Evolutionary conservation across 208 protist genomes (phyloP), one percentile per base, ranked within the genome.

Genomic region (Crithidia brevicula): DNA sequence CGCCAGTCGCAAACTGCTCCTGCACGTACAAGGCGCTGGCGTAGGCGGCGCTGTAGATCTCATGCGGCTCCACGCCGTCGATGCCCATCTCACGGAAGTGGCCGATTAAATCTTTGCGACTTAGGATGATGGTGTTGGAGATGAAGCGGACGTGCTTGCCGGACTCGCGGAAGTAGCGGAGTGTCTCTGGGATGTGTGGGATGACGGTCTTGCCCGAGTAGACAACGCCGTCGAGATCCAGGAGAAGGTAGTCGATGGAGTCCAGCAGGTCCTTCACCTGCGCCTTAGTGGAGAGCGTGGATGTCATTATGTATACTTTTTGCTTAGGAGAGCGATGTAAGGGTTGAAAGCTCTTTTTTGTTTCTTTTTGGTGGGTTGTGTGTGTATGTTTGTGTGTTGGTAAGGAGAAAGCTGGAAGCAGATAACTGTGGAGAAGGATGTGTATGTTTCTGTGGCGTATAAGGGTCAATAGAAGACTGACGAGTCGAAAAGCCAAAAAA

Each of bases 141-240:
- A 94, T 61, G 51, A 91, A 91, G 27, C 85, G 82, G 7, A 91
- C 49, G 22, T 83, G 42, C 56, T 83, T 88, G 18, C 76, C 77
- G 30, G 31, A 11, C 7, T 2, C 0, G 38, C 80, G 83, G 15
- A 94, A 51, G 53, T 88, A 74, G 31, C 38, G 9, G 43, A 90
- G 68, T 20, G 81, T 77, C 49, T 90, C 58, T 0, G 84, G 83
- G 9, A 85, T 62, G 4, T 66, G 56, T 0, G 71, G 61, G 25
- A 90, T 66, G 45, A 90, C 73, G 9, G 68, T 43, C 15, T 45
- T 33, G 34, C 82, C 88, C 3, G 79, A 74, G 72, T 75, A 89
- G 31, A 94, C 50, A 6, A 94, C 83, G 38, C 85, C 88, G 47
- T 94, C 88, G 30, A 90, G 49, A 58, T 94, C 88, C 0, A 89